Evolutionary conservation across 148 eudicot species (phyloP).

Genomic region (Oxyria digyna): DNA sequence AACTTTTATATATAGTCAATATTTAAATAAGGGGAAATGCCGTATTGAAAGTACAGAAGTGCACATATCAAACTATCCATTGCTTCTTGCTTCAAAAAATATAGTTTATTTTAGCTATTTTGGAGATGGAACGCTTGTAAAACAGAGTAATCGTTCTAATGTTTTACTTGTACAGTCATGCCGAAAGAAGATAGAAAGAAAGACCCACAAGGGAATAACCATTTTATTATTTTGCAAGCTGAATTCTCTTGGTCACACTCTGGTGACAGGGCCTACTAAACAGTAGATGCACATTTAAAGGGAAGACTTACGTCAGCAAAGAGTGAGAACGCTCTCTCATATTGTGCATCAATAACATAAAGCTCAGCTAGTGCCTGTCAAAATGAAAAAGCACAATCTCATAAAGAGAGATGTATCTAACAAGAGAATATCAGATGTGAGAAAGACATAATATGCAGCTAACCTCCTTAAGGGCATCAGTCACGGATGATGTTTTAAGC

Average conservation of each 20-base stretch:
- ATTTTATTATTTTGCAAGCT: not conserved
- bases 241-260: not conserved
- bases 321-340: constrained; percentile 78
- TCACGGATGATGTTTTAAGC: constrained; percentile 65
- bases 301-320: constrained; percentile 78
- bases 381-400: not conserved
- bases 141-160: not conserved
- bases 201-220: not conserved
- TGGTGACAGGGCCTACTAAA: not conserved
- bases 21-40: not conserved
- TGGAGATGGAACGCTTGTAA: not conserved
- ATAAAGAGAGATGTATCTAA: not conserved
- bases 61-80: not conserved
- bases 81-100: not conserved
- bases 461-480: constrained; percentile 85
- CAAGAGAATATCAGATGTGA: constrained; percentile 10
- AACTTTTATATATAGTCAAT: not conserved
- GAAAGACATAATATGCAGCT: constrained; percentile 4
- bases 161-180: not conserved
- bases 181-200: not conserved
- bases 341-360: constrained; percentile 73
- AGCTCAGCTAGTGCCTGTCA: constrained; percentile 85
- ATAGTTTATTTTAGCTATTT: not conserved
- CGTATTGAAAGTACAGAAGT: not conserved
- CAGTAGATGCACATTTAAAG: not conserved